Evolutionary conservation across 1,139 yeast species (phyloP), one percentile per base, ranked within the genome.

Genomic region (Hansenula anomala): DNA sequence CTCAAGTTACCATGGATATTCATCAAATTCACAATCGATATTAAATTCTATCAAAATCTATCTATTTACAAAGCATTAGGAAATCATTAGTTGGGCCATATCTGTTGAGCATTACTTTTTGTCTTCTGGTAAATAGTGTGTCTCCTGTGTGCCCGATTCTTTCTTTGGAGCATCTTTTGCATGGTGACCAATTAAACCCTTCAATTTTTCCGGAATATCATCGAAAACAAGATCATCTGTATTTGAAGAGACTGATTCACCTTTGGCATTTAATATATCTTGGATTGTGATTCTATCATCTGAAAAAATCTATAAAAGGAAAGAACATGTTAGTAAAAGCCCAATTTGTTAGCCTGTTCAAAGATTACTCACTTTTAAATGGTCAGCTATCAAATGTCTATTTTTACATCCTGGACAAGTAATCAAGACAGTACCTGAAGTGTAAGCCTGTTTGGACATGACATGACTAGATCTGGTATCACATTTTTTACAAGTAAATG

Each of bases 401-500:
- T 75, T 79, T 50, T 84, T 75, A 61, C 98, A 90, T 11, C 89
- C 85, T 0, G 97, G 97, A 56, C 97, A 92, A 55, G 88, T 90
- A 28, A 92, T 83, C 40, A 88, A 66, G 4, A 92, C 96, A 0
- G 96, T 81, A 1, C 98, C 98, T 22, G 72, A 69, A 19, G 81
- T 76, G 58, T 92, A 92, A 0, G 97, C 90, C 60, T 92, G 97
- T 51, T 89, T 90, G 15, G 96, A 85, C 54, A 92, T 81, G 4
- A 81, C 73, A 57, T 92, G 97, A 4, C 90, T 78, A 0, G 96
- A 87, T 41, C 97, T 67, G 8, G 86, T 77, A 38, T 78, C 73
- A 63, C 98, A 92, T 50, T 79, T 78, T 59, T 89, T 92, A 62
- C 98, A 92, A 0, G 97, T 92, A 63, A 92, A 90, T 0, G 96